Conservation (phyloP, 495 filamentous ascomycete species). For the Apodospora peruviana region DNA sequence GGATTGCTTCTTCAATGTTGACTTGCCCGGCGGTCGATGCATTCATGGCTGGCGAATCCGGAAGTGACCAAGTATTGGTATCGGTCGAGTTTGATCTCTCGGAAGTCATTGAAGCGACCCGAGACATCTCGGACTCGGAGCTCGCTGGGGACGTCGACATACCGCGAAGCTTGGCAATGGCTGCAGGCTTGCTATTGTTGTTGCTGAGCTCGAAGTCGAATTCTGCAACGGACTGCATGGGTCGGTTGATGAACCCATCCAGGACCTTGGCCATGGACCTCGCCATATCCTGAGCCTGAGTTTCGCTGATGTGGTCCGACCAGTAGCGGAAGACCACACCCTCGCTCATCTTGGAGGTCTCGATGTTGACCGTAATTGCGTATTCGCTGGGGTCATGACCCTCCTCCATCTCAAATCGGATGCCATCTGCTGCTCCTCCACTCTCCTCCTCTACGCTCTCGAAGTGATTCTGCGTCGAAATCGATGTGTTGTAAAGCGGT, state of each 20-base stretch:
- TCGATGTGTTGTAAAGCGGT: constrained; percentile 51
- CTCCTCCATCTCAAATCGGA: constrained; percentile 18
- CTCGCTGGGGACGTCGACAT: too few species aligned
- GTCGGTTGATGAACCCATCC: constrained; percentile 32
- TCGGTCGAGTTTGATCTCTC: neutral
- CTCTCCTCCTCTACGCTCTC: neutral
- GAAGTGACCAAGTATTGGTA: neutral
- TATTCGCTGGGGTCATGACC: constrained; percentile 32
- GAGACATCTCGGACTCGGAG: neutral
- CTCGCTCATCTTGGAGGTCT: constrained; percentile 41
- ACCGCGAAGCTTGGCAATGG: too few species aligned
- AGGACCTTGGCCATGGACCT: constrained; percentile 41
- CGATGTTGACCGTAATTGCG: constrained; percentile 50
- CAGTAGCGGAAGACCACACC: constrained; percentile 54
- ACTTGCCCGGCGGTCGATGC: too few species aligned
- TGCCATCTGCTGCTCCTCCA: neutral
- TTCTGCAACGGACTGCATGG: constrained; percentile 4
- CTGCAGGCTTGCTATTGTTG: too few species aligned
- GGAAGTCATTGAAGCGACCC: neutral
- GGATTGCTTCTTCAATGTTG: neutral
- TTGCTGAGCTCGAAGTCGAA: constrained; percentile 9
- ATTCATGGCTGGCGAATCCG: neutral
- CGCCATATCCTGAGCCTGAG: constrained; percentile 43
- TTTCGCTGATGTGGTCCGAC: constrained; percentile 36
- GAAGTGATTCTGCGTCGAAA: constrained; percentile 35